A percentile compares a stretch with the other conserved stretches of the same genome.
Conservation (phyloP, 164 flowering plant genomes). For the Nelumbo lutea region DNA sequence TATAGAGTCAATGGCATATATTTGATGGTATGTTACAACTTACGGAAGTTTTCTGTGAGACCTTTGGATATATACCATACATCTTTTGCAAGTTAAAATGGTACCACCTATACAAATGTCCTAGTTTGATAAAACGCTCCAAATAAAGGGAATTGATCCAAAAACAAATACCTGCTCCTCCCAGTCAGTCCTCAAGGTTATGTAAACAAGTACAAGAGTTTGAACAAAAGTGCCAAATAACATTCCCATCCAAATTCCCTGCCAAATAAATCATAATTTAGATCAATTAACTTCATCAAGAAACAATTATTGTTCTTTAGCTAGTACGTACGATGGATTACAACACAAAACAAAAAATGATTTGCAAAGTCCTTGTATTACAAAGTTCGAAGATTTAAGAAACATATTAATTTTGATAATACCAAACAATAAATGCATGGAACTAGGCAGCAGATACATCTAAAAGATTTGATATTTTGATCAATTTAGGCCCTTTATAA, state of each 20-base stretch:
- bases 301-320: not conserved
- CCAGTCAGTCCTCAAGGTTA: slow-evolving; percentile 43
- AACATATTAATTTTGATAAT: not conserved
- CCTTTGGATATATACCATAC: no score
- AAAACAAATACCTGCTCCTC: slow-evolving; percentile 30
- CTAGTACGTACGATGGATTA: no score
- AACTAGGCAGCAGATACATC: not conserved
- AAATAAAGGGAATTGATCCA: not conserved
- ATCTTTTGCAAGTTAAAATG: no score
- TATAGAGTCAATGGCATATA: no score
- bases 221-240: slow-evolving; percentile 30
- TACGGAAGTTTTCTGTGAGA: no score
- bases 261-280: not conserved
- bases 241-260: slow-evolving; percentile 58
- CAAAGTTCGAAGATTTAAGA: not conserved
- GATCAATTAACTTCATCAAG: not conserved
- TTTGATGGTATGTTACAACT: no score
- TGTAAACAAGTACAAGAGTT: slow-evolving; percentile 23
- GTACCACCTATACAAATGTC: no score
- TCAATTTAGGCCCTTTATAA: no score
- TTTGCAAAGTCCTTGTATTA: not conserved
- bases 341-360: not conserved
- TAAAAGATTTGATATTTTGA: no score
- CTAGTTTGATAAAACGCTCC: not conserved
- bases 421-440: no score